phyloP scores from a whole-genome alignment of 169 alveolate species.

The Eimeria zaria region DNA sequence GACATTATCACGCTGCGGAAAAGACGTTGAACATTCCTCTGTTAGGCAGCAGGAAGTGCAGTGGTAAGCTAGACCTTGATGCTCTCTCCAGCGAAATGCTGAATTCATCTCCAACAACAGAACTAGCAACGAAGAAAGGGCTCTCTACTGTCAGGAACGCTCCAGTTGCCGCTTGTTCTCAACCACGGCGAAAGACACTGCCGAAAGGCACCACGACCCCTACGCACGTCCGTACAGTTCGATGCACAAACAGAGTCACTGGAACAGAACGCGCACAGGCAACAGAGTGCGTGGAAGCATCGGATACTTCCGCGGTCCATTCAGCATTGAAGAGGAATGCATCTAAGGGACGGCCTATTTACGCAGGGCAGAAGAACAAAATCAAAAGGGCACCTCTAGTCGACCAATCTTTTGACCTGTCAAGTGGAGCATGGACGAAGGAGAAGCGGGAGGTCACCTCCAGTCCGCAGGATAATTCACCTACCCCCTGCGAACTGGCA shows the following conservation, averaged over 20 bases:
- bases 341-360: not conserved
- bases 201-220: conserved; percentile 22
- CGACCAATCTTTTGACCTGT: conserved; percentile 46
- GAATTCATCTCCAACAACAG: not conserved
- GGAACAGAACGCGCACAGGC: not conserved
- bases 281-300: not conserved
- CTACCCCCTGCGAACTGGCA: not conserved
- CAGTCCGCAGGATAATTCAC: not conserved
- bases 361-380: not conserved
- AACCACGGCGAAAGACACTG: conserved; percentile 35
- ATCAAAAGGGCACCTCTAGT: conserved; percentile 39
- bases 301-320: not conserved
- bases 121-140: not conserved
- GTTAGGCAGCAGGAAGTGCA: not conserved
- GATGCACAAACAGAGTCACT: conserved; percentile 18
- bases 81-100: not conserved
- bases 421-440: not conserved
- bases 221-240: not conserved
- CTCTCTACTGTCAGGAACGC: not conserved
- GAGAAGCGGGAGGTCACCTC: not conserved
- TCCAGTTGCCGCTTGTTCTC: not conserved
- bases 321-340: not conserved
- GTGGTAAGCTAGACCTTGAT: not conserved
- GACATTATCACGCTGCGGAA: not conserved
- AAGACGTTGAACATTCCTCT: not conserved